phyloP scores from a whole-genome alignment of 345 rosid species.

The Gossypium rotundifolium region DNA sequence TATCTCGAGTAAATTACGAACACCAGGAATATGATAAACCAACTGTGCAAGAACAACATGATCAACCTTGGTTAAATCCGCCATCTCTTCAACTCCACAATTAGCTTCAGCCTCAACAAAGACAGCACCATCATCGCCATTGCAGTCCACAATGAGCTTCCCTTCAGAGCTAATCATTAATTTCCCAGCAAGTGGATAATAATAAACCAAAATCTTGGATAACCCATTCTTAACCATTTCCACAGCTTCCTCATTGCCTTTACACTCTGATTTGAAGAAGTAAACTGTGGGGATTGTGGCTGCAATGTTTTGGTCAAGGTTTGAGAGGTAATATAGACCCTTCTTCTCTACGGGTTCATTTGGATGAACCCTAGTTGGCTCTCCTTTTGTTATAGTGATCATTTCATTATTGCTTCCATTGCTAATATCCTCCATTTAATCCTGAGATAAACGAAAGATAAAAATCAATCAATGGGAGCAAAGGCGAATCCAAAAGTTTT shows the following conservation, averaged over 20 bases:
- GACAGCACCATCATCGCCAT: constrained; percentile 67
- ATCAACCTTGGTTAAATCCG: constrained; percentile 54
- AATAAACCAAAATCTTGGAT: constrained; percentile 59
- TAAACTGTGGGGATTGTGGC: constrained; percentile 63
- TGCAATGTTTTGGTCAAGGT: constrained; percentile 87
- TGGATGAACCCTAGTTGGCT: constrained; percentile 53
- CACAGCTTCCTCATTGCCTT: constrained; percentile 53
- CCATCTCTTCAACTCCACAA: constrained; percentile 42
- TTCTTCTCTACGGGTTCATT: constrained; percentile 45
- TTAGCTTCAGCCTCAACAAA: constrained; percentile 84
- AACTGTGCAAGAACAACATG: constrained; percentile 68
- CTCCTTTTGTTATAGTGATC: constrained; percentile 37
- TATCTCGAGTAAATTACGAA: constrained; percentile 67
- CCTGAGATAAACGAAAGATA: not conserved
- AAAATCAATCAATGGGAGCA: no score
- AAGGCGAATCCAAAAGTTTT: no score
- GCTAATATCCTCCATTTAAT: constrained; percentile 35
- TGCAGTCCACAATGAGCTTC: constrained; percentile 68
- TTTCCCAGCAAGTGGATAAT: constrained; percentile 72
- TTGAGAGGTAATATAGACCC: constrained; percentile 63
- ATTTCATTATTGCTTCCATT: constrained; percentile 19
- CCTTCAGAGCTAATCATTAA: constrained; percentile 63
- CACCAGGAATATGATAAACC: constrained; percentile 66
- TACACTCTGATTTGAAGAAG: constrained; percentile 61
- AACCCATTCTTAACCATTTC: constrained; percentile 55